Percentiles rank a stretch among this genome's conserved stretches.
Evolutionary conservation across 257 asterid species (phyloP).

Genomic region (Prunella vulgaris): DNA sequence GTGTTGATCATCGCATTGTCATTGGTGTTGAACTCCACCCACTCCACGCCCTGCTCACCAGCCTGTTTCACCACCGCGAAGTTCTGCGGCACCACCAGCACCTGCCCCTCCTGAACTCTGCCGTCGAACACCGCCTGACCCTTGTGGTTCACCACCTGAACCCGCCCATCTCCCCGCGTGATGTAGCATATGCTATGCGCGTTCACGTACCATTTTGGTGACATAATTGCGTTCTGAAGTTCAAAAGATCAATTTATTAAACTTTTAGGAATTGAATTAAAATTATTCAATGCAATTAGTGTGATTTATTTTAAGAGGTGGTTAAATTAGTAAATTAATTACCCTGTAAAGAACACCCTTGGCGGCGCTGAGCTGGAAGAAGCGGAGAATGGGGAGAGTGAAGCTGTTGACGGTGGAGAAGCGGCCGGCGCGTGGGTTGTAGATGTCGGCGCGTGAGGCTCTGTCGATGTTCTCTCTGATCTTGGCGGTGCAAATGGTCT

Average conservation of each 20-base stretch:
- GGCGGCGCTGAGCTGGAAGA: conserved; percentile 56
- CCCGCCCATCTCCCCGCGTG: conserved; percentile 43
- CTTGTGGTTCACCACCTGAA: conserved; percentile 60
- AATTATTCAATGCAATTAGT: no score
- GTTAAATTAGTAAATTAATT: no score
- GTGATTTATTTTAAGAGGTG: no score
- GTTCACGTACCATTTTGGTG: conserved; percentile 68
- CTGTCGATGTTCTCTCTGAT: conserved; percentile 38
- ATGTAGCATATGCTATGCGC: conserved; percentile 50
- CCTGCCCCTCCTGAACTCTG: conserved; percentile 44
- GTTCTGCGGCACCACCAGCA: conserved; percentile 58
- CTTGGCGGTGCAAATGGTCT: conserved; percentile 56
- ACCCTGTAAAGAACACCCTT: conserved; percentile 40
- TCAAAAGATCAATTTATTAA: no score
- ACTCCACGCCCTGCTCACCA: conserved; percentile 47
- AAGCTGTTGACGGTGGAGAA: conserved; percentile 47
- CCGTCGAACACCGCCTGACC: conserved; percentile 60
- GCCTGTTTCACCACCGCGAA: conserved; percentile 60
- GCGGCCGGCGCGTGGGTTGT: conserved; percentile 64
- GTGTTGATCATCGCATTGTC: conserved; percentile 67
- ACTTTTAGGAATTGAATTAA: no score
- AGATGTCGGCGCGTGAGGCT: conserved; percentile 58
- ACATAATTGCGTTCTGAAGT: conserved; percentile 48
- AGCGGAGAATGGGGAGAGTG: conserved; percentile 56
- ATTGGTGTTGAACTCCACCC: conserved; percentile 75